Percentiles rank a stretch among this genome's conserved stretches.
Conservation (phyloP, 2,329 filamentous ascomycete species). For the Apiospora sp. region DNA sequence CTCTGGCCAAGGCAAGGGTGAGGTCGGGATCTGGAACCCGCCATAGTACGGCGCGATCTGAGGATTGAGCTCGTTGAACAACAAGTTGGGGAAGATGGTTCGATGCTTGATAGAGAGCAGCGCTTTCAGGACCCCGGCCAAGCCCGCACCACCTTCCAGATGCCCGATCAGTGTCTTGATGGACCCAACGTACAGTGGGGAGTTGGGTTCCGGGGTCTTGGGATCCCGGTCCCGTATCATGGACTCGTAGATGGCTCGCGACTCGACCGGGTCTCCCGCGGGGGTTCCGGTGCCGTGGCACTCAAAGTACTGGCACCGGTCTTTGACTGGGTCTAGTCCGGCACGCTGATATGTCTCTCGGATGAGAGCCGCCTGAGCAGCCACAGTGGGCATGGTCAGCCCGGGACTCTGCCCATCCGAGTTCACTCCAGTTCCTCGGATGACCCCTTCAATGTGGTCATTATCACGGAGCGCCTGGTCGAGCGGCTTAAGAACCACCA, state of each 20-base stretch:
- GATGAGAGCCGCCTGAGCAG: constrained; percentile 45
- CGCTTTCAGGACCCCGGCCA: constrained; percentile 36
- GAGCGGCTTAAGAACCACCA: constrained; percentile 51
- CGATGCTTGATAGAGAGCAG: constrained; percentile 28
- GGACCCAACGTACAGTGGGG: constrained; percentile 41
- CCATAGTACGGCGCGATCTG: constrained; percentile 34
- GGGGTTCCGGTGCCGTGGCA: constrained; percentile 32
- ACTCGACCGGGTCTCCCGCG: constrained; percentile 35
- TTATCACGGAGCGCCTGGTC: constrained; percentile 52
- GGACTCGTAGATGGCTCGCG: constrained; percentile 34
- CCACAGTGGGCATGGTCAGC: constrained; percentile 47
- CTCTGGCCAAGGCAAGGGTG: constrained; percentile 20
- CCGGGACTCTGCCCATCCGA: too few relatives aligned
- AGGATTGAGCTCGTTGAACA: constrained; percentile 39
- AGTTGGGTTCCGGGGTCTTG: too few relatives aligned
- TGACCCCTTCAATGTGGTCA: constrained; percentile 44
- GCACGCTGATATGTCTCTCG: constrained; percentile 41
- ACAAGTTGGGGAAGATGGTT: constrained; percentile 39
- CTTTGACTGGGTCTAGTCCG: constrained; percentile 33
- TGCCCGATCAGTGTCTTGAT: constrained; percentile 35
- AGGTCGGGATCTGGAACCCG: constrained; percentile 27
- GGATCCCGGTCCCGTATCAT: too few relatives aligned
- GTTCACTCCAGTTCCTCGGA: constrained; percentile 47
- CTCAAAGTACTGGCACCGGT: constrained; percentile 36
- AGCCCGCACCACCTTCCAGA: constrained; percentile 34